Conservation (phyloP, 140 eudicot species). For the Oenanthe javanica region DNA sequence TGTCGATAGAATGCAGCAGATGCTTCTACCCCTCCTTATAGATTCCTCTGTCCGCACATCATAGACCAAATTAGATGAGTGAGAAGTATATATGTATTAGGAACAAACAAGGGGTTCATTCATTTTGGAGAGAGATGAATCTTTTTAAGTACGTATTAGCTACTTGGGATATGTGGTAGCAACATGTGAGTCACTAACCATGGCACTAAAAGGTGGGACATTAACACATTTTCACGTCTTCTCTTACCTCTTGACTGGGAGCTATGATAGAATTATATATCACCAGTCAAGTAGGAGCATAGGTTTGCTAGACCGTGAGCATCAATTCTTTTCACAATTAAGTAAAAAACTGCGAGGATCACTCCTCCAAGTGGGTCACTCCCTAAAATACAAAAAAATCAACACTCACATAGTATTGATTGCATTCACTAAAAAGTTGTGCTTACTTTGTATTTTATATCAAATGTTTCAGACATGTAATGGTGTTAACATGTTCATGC, state of each 20-base stretch:
- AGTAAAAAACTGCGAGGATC: background rate
- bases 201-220: background rate
- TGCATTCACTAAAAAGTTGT: slow-evolving; percentile 4
- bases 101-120: background rate
- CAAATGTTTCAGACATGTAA: slow-evolving; percentile 8
- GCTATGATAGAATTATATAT: background rate
- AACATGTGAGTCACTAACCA: background rate
- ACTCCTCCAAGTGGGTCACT: background rate
- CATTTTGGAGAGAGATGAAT: background rate
- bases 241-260: background rate
- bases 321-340: background rate
- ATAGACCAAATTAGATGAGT: background rate
- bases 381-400: too few species aligned
- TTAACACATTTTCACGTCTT: background rate
- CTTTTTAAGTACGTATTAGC: background rate
- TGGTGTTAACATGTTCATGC: slow-evolving; percentile 16
- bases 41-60: background rate
- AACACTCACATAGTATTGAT: slow-evolving; percentile 1
- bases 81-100: background rate
- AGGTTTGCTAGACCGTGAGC: background rate
- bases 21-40: background rate
- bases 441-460: background rate
- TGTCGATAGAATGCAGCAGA: background rate
- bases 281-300: background rate
- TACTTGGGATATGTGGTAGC: background rate